phyloP scores from a whole-genome alignment of 2,329 filamentous ascomycete genomes.

The Scytalidium lignicola region DNA sequence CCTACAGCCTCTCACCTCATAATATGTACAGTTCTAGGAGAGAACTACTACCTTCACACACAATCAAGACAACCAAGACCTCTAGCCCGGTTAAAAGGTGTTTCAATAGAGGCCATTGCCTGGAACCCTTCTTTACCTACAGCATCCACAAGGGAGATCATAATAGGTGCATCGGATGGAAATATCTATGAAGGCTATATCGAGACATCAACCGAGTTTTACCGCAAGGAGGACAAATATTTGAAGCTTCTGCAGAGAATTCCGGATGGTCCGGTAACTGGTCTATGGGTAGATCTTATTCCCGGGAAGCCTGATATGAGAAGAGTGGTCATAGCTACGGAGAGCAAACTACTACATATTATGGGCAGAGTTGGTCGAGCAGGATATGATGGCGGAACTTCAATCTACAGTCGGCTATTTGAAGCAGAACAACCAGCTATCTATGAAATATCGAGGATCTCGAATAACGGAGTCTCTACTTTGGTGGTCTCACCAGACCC shows the following conservation, averaged over 20 bases:
- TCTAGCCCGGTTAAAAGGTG: slow-evolving; percentile 76
- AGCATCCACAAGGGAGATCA: slow-evolving; percentile 88
- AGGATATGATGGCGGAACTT: slow-evolving; percentile 72
- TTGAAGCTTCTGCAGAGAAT: slow-evolving; percentile 78
- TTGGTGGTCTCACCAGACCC: slow-evolving; percentile 74
- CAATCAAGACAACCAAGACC: slow-evolving; percentile 85
- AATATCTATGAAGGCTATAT: slow-evolving; percentile 94
- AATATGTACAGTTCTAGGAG: slow-evolving; percentile 83
- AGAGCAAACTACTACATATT: slow-evolving; percentile 73
- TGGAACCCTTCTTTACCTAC: slow-evolving; percentile 95
- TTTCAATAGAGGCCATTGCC: slow-evolving; percentile 81
- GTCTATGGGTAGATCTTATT: slow-evolving; percentile 76
- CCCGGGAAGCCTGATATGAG: slow-evolving; percentile 63
- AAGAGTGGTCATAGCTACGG: slow-evolving; percentile 75
- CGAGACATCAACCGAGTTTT: slow-evolving; percentile 91
- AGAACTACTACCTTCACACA: slow-evolving; percentile 97
- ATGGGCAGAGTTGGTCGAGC: slow-evolving; percentile 69
- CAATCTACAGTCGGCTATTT: slow-evolving; percentile 83
- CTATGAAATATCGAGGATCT: slow-evolving; percentile 64
- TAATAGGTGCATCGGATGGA: slow-evolving; percentile 87
- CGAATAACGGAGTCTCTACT: slow-evolving; percentile 54
- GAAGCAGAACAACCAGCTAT: slow-evolving; percentile 76
- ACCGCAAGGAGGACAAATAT: slow-evolving; percentile 90
- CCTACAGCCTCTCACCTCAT: slow-evolving; percentile 93
- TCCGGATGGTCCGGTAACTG: slow-evolving; percentile 76